Evolutionary conservation across 139 green algal genomes (phyloP), one percentile per base, ranked within the genome.

Genomic region (Microglena sp.): DNA sequence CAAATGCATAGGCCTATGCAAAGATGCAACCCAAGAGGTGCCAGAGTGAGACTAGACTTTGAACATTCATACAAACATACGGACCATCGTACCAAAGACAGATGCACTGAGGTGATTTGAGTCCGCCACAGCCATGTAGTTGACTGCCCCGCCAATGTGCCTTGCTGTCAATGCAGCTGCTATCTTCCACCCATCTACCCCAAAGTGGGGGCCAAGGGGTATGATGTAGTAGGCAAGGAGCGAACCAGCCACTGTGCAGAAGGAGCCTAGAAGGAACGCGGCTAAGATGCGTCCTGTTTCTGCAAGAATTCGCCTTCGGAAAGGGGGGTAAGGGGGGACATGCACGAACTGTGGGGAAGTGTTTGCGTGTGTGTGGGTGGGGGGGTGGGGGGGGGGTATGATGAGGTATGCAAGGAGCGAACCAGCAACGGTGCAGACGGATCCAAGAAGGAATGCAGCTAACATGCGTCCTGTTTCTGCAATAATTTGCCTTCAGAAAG

Each of bases 71-170:
- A n/a, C n/a, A n/a, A n/a, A n/a, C n/a, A n/a, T n/a, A n/a, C n/a
- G n/a, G n/a, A n/a, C n/a, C n/a, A n/a, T n/a, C n/a, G n/a, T n/a
- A n/a, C n/a, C n/a, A n/a, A n/a, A n/a, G n/a, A n/a, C n/a, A n/a
- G n/a, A n/a, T n/a, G n/a, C n/a, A n/a, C n/a, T n/a, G n/a, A n/a
- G n/a, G n/a, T n/a, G n/a, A n/a, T n/a, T n/a, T n/a, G 78, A 57
- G n/a, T 90, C 82, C 2, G 73, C 69, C 2, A 92, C 82, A 26
- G 80, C 86, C 66, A 97, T 88, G 70, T 95, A 97, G 81, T 97
- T 97, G 30, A 97, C 85, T 0, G 85, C 84, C 2, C 85, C 85
- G 24, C 88, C 91, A 40, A 97, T 96, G 81, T 97, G 91, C 5
- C 91, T 72, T 3, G 87, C 88, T 27, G 78, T 84, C 26, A 97